Base-by-base conservation (phyloP, 2,329 filamentous ascomycete genomes). In the Claviceps purpurea region DNA sequence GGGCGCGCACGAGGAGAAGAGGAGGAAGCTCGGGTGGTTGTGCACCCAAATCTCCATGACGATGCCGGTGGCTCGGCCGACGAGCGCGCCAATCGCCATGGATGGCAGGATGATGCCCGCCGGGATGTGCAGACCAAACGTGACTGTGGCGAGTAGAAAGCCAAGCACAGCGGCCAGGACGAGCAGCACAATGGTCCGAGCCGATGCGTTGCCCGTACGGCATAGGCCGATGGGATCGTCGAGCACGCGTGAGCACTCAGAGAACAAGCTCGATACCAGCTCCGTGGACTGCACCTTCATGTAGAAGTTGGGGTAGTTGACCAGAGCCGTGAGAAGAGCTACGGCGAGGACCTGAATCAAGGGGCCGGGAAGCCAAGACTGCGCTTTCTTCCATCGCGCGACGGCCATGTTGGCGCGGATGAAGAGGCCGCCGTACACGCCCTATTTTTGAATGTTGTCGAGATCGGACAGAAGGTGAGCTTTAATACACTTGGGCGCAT, bases 271-370 rank as follows among this genome's bases (percentile, higher is more conserved):
- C 56, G 90, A 90, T 16, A 97, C 90, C 2, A 98, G 81, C 65
- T 96, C 89, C 0, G 89, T 90, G 22, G 87, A 81, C 65, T 97
- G 91, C 3, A 89, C 86, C 59, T 93, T 85, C 85, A 97, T 95
- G 68, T 96, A 97, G 52, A 89, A 84, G 68, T 96, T 95, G 11
- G 93, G 93, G 61, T 89, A 98, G 72, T 95, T 96, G 68, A 97
- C 79, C 45, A 97, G 65, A 1, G 91, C 89, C 1, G 90, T 95
- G 22, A 95, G 64, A 43, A 90, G 71, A 4, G 91, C 83, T 24
- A 95, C 81, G n/a, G 82, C 68, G 22, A 85, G 70, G 10, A 97
- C 91, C 69, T 97, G 90, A 14, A 78, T 67, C 30, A 96, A 73
- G 2, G 93, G 90, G 4, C 79, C 79, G 37, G 85, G 82, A 16